These are phyloP conservation scores for Wickerhamiella lipophila DNA, from an alignment of 805 yeast genomes.

Conservation along the genomic window DNA sequence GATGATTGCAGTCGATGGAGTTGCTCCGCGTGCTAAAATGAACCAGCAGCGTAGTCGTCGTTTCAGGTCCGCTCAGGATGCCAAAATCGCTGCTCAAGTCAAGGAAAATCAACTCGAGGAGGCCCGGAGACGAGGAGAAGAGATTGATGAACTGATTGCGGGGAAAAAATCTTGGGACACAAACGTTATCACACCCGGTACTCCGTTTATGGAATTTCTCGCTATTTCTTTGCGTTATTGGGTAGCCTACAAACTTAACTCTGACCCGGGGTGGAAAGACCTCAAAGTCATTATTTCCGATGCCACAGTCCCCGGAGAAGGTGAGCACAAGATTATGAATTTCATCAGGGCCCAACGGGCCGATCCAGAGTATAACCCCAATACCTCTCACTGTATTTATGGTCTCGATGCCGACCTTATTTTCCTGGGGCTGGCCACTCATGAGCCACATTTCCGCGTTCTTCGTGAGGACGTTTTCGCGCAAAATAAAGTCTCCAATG, in stretches of 20 bases:
- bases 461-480: conserved; percentile 95
- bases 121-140: conserved; percentile 52
- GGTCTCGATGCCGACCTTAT: conserved; percentile 97
- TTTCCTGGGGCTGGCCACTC: conserved; percentile 90
- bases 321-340: conserved; percentile 97
- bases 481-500: conserved; percentile 38
- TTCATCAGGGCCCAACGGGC: conserved; percentile 82
- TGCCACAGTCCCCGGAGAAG: conserved; percentile 98
- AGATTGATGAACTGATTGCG: conserved; percentile 62
- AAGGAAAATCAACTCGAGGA: conserved; percentile 44
- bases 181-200: conserved; percentile 96
- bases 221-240: conserved; percentile 78
- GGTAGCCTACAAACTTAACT: conserved; percentile 77
- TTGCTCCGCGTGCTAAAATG: conserved; percentile 97
- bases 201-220: conserved; percentile 89
- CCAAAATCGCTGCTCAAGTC: conserved; percentile 53
- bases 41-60: conserved; percentile 92
- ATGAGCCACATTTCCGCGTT: conserved; percentile 91
- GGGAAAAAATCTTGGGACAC: conserved; percentile 80
- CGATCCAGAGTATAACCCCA: conserved; percentile 78
- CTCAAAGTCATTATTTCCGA: conserved; percentile 85
- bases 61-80: conserved; percentile 84
- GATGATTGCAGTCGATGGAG: conserved; percentile 97
- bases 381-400: conserved; percentile 89
- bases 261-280: conserved; percentile 88